A percentile compares a stretch with the other conserved stretches of the same genome.
Conservation (phyloP, 768 basidiomycete species). For the Boletus rex-veris region DNA sequence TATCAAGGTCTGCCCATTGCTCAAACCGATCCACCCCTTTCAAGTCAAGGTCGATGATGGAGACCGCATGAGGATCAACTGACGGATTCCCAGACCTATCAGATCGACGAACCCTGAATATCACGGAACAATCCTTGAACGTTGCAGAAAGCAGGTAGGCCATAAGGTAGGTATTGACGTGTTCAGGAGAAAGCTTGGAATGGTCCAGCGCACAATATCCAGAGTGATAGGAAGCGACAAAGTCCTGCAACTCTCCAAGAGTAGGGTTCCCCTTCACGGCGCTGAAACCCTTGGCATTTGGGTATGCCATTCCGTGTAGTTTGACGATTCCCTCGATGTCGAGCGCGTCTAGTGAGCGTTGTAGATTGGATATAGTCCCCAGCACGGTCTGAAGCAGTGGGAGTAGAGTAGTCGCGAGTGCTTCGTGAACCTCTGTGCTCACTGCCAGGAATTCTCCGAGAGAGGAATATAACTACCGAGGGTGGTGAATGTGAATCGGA, state of each 20-base stretch:
- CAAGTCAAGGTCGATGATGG: constrained; percentile 82
- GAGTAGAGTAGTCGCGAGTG: constrained; percentile 49
- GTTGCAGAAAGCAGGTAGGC: constrained; percentile 86
- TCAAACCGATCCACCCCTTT: constrained; percentile 64
- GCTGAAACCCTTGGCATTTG: constrained; percentile 23
- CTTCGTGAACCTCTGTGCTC: constrained; percentile 40
- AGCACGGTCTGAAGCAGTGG: constrained; percentile 50
- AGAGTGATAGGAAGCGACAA: constrained; percentile 52
- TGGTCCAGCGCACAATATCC: constrained; percentile 36
- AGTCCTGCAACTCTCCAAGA: constrained; percentile 61
- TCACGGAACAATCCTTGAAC: constrained; percentile 94
- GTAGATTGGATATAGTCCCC: constrained; percentile 52
- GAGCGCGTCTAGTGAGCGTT: constrained; percentile 73
- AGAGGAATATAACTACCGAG: constrained; percentile 5
- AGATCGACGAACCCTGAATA: constrained; percentile 36
- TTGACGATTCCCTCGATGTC: constrained; percentile 79
- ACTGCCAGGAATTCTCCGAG: constrained; percentile 16
- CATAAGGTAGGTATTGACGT: constrained; percentile 61
- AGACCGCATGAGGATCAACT: constrained; percentile 40
- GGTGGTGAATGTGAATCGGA: background rate
- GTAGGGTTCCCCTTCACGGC: constrained; percentile 47
- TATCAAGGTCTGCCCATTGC: constrained; percentile 74
- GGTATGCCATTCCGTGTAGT: constrained; percentile 30
- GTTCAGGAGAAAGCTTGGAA: constrained; percentile 34
- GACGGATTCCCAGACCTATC: constrained; percentile 24